phyloP scores from a whole-genome alignment of 345 rosid genomes.

The Cardamine chenopodiifolia region DNA sequence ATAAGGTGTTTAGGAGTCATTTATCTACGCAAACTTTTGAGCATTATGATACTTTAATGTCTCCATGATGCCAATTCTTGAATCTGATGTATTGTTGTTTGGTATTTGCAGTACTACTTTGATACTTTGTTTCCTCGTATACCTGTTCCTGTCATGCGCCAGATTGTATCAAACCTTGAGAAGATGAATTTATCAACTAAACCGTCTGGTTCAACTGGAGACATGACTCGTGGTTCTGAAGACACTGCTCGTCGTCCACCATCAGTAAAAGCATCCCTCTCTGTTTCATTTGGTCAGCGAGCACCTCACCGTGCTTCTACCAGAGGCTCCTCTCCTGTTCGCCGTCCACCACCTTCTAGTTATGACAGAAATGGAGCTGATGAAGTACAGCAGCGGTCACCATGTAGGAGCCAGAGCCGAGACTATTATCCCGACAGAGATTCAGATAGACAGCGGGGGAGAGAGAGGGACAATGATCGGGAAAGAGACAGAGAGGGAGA shows the following conservation, averaged over 20 bases:
- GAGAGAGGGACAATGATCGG: conserved; percentile 51
- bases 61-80: background rate
- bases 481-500: conserved; percentile 48
- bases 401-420: conserved; percentile 70
- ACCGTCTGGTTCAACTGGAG: conserved; percentile 87
- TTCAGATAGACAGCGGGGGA: conserved; percentile 48
- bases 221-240: conserved; percentile 80
- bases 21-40: background rate
- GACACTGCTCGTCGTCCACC: conserved; percentile 98
- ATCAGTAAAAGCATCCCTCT: conserved; percentile 98
- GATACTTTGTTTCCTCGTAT: conserved; percentile 96
- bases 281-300: conserved; percentile 99
- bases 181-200: conserved; percentile 85
- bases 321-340: conserved; percentile 94
- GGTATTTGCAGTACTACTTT: conserved; percentile 79
- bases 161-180: conserved; percentile 76
- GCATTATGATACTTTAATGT: background rate
- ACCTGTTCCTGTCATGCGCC: conserved; percentile 95
- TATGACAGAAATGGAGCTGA: conserved; percentile 54
- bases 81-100: conserved; percentile 8
- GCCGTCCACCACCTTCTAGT: conserved; percentile 74
- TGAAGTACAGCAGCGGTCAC: conserved; percentile 64
- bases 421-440: conserved; percentile 72
- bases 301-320: conserved; percentile 99
- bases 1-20: conserved; percentile 2